Conservation (phyloP, 2,329 filamentous ascomycete species). For the Westerdykella ornata region DNA sequence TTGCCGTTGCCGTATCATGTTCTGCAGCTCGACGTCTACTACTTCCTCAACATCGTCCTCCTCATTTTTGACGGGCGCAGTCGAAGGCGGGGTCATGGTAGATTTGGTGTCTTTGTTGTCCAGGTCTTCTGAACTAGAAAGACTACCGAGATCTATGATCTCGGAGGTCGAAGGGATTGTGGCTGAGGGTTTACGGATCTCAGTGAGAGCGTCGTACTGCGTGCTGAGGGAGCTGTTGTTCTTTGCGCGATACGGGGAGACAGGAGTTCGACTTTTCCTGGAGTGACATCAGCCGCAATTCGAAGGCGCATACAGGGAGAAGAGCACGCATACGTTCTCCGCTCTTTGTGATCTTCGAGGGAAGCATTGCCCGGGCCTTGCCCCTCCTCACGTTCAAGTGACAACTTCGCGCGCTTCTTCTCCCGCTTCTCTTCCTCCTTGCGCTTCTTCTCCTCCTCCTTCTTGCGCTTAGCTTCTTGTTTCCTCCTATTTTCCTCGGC, state of each 20-base stretch:
- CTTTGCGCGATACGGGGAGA: conserved; percentile 14
- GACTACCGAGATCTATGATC: conserved; percentile 23
- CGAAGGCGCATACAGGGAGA: not conserved
- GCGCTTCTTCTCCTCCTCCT: conserved; percentile 18
- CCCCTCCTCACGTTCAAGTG: conserved; percentile 7
- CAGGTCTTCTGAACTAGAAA: conserved; percentile 13
- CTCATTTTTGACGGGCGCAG: conserved; percentile 1
- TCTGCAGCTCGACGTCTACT: conserved; percentile 23
- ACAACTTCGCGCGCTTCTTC: conserved; percentile 17
- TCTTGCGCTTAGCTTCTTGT: conserved; percentile 20
- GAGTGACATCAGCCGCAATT: conserved; percentile 2
- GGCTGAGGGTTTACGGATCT: not conserved
- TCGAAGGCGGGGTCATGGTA: conserved; percentile 3
- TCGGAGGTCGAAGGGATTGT: conserved; percentile 5
- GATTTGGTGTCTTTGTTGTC: conserved; percentile 4
- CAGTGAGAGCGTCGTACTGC: conserved; percentile 24
- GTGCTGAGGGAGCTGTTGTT: conserved; percentile 18
- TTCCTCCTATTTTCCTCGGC: conserved; percentile 34
- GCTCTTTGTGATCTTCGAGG: conserved; percentile 10
- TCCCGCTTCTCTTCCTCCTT: conserved; percentile 22
- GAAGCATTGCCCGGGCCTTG: not conserved
- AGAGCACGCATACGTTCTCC: conserved; percentile 14
- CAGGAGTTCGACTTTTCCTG: conserved; percentile 22
- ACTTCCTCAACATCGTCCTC: conserved; percentile 29
- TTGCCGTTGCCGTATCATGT: conserved; percentile 9